Conservation (phyloP, 768 basidiomycete genomes). For the Rubroboletus satanas region DNA sequence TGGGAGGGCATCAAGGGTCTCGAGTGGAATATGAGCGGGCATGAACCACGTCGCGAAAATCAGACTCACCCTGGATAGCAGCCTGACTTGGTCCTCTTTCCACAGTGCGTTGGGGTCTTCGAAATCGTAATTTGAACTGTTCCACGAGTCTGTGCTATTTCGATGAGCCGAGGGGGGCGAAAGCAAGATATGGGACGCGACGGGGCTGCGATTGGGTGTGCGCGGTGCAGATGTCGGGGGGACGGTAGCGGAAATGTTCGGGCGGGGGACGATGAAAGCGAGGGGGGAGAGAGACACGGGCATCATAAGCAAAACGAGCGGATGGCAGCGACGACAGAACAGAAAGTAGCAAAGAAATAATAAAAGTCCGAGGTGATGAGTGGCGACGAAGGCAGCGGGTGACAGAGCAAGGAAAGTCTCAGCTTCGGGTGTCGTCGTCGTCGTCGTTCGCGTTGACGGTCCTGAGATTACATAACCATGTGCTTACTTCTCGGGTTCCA, state of each 20-base stretch:
- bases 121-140: conserved; percentile 68
- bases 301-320: conserved; percentile 40
- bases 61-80: conserved; percentile 59
- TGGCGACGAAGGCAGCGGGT: not conserved
- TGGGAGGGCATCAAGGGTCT: conserved; percentile 81
- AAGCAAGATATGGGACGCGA: conserved; percentile 51
- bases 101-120: conserved; percentile 65
- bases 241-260: conserved; percentile 31
- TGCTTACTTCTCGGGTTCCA: conserved; percentile 15
- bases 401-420: conserved; percentile 21
- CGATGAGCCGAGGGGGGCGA: conserved; percentile 39
- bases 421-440: conserved; percentile 15
- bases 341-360: conserved; percentile 11
- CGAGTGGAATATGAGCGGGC: conserved; percentile 4
- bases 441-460: conserved; percentile 24
- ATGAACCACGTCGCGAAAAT: not conserved
- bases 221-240: conserved; percentile 44
- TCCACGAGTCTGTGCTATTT: conserved; percentile 82
- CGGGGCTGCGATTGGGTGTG: conserved; percentile 59
- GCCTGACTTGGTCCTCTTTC: conserved; percentile 66
- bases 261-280: conserved; percentile 61
- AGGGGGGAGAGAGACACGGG: conserved; percentile 50
- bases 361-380: conserved; percentile 14
- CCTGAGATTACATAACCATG: conserved; percentile 18
- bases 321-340: conserved; percentile 40